Conservation (phyloP, 1,139 yeast genomes). For the Sugiyamaella japonica region DNA sequence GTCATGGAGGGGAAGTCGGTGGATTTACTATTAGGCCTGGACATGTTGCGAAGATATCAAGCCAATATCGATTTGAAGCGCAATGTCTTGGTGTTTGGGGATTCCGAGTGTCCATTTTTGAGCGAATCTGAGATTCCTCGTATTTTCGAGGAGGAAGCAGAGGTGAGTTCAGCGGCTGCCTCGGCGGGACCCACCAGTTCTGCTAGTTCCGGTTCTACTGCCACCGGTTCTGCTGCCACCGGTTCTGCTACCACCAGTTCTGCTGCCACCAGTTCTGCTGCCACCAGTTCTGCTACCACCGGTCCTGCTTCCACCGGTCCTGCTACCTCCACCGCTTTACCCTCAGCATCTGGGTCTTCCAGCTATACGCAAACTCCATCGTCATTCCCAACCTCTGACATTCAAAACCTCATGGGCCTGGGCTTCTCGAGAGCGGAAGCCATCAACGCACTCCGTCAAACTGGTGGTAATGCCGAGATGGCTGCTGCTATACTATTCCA, state of each 20-base stretch:
- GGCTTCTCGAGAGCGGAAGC: conserved; percentile 74
- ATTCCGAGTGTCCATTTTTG: conserved; percentile 67
- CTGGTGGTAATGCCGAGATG: conserved; percentile 75
- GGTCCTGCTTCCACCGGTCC: conserved; percentile 28
- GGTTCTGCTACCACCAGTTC: background rate
- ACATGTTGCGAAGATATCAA: conserved; percentile 85
- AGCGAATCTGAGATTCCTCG: conserved; percentile 69
- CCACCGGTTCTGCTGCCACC: background rate
- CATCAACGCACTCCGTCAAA: conserved; percentile 59
- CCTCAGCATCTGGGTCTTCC: conserved; percentile 18
- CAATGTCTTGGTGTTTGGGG: conserved; percentile 71
- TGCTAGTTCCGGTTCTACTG: background rate
- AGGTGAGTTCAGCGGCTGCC: background rate
- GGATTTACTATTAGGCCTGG: conserved; percentile 57
- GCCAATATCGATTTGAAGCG: conserved; percentile 73
- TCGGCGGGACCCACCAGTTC: background rate
- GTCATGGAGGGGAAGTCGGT: conserved; percentile 65
- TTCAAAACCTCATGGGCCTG: conserved; percentile 58
- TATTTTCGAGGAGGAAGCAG: conserved; percentile 28
- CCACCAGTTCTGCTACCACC: conserved; percentile 6
- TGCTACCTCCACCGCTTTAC: conserved; percentile 31
- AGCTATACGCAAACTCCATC: conserved; percentile 34
- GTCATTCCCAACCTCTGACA: conserved; percentile 44
- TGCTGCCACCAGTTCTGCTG: background rate
- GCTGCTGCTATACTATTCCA: conserved; percentile 79